Percentiles rank a stretch among this genome's conserved stretches.
These are phyloP conservation scores for Mycena capillaripes DNA, from an alignment of 768 basidiomycete species.

Conservation along the genomic window DNA sequence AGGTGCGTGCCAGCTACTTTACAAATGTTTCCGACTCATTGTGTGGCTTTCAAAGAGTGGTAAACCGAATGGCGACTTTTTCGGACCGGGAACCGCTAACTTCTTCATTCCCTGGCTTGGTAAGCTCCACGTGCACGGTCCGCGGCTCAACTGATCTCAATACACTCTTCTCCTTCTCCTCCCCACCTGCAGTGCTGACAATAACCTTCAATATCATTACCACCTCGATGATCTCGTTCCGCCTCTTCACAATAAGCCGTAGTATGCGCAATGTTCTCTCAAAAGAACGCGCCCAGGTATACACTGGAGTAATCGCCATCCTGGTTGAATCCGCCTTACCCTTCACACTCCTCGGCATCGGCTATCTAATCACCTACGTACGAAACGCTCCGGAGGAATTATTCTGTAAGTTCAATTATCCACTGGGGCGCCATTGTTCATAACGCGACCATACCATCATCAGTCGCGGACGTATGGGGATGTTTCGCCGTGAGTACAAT, in stretches of 20 bases:
- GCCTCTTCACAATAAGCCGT: slow-evolving; percentile 44
- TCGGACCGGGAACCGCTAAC: slow-evolving; percentile 23
- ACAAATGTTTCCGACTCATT: too few species aligned
- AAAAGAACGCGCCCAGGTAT: slow-evolving; percentile 41
- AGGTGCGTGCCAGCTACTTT: too few species aligned
- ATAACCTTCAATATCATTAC: slow-evolving; percentile 48
- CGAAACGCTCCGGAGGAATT: slow-evolving; percentile 43
- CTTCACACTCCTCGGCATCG: slow-evolving; percentile 47
- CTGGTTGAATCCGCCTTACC: slow-evolving; percentile 49
- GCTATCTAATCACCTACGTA: slow-evolving; percentile 48
- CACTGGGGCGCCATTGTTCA: too few species aligned
- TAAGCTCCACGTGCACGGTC: slow-evolving; percentile 32
- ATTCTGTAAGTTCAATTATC: too few species aligned
- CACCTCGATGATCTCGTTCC: slow-evolving; percentile 45
- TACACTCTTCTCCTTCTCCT: too few species aligned
- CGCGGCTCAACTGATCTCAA: too few species aligned
- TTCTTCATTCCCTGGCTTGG: slow-evolving; percentile 47
- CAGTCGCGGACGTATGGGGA: slow-evolving; percentile 36
- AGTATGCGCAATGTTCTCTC: slow-evolving; percentile 34
- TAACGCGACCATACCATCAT: too few species aligned
- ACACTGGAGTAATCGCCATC: slow-evolving; percentile 47
- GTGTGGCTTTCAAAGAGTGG: too few species aligned
- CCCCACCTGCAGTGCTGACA: slow-evolving; percentile 38
- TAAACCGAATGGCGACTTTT: slow-evolving; percentile 39
- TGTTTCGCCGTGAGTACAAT: slow-evolving; percentile 20